phyloP scores from a whole-genome alignment of 345 rosid genomes.

The Eucalyptus leucophloia region DNA sequence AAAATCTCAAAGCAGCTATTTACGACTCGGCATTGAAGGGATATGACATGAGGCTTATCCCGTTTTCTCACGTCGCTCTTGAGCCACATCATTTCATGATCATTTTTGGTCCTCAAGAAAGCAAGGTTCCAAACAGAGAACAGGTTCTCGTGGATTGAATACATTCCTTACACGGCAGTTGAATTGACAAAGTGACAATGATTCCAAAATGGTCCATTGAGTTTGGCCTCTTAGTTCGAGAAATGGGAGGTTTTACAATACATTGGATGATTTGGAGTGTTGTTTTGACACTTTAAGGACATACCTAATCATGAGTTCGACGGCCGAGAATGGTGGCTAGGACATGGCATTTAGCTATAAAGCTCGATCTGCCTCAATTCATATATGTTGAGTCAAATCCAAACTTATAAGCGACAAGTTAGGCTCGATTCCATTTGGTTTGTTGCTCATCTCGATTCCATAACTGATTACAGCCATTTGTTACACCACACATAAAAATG shows the following conservation, averaged over 20 bases:
- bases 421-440: neutral
- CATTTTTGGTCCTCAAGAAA: neutral
- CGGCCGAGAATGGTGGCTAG: neutral
- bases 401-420: neutral
- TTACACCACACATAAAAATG: neutral
- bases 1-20: neutral
- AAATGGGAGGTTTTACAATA: neutral
- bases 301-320: neutral
- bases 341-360: neutral
- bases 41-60: neutral
- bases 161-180: neutral
- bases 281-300: neutral
- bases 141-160: neutral
- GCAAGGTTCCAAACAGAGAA: neutral
- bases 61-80: neutral
- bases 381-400: neutral
- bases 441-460: neutral
- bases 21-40: neutral
- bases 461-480: neutral
- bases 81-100: neutral
- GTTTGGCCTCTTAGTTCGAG: neutral
- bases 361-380: neutral
- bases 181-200: neutral
- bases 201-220: neutral
- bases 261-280: neutral